Percentiles rank a stretch among this genome's conserved stretches.
Conservation (phyloP, 768 basidiomycete genomes). For the Trametopsis cervina region DNA sequence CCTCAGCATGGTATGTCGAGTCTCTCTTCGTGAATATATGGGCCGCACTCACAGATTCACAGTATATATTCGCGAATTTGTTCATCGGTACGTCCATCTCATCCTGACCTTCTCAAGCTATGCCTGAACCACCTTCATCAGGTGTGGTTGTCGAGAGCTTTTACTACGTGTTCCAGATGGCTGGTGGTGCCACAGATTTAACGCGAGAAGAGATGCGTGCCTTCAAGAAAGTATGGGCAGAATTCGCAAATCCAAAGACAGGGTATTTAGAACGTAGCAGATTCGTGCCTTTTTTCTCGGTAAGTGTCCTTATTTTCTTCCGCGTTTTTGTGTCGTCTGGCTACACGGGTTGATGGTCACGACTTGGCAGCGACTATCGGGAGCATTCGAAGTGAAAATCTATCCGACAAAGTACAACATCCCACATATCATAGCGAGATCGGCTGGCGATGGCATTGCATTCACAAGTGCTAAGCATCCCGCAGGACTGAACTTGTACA, state of each 20-base stretch:
- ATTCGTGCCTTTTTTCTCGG: conserved; percentile 77
- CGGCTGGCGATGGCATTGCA: conserved; percentile 40
- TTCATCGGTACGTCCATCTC: conserved; percentile 61
- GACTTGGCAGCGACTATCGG: conserved; percentile 80
- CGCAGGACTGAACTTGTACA: conserved; percentile 28
- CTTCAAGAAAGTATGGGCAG: conserved; percentile 93
- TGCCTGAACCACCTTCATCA: conserved; percentile 18
- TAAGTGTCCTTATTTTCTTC: conserved; percentile 33
- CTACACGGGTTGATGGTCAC: too few species aligned
- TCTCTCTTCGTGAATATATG: background rate
- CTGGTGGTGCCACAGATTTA: conserved; percentile 74
- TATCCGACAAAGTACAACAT: conserved; percentile 69
- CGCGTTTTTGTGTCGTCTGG: too few species aligned
- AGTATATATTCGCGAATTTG: conserved; percentile 97
- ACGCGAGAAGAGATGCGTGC: conserved; percentile 87
- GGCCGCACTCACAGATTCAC: conserved; percentile 1
- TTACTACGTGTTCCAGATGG: conserved; percentile 89
- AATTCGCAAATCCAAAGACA: conserved; percentile 71
- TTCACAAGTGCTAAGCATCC: background rate
- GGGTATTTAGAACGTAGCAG: conserved; percentile 66
- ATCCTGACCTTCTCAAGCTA: background rate
- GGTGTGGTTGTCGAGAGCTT: conserved; percentile 95
- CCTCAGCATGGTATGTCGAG: conserved; percentile 73
- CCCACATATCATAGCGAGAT: conserved; percentile 47
- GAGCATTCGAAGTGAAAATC: conserved; percentile 83